Conservation (phyloP, 257 asterid genomes). For the Haberlea rhodopensis region DNA sequence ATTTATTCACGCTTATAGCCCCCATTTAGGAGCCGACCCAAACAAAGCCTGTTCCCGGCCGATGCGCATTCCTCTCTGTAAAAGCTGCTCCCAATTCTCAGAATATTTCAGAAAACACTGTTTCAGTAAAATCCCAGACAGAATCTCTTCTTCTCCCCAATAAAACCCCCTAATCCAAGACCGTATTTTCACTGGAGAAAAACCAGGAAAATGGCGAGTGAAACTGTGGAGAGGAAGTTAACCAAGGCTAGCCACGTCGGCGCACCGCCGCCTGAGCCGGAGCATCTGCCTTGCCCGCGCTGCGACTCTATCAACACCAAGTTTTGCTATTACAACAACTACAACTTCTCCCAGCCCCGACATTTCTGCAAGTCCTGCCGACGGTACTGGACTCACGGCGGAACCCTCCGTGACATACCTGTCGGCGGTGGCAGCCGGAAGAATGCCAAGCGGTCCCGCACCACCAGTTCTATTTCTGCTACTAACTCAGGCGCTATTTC, state of each 20-base stretch:
- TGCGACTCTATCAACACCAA: constrained; percentile 92
- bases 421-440: constrained; percentile 92
- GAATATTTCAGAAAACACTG: constrained; percentile 37
- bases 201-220: constrained; percentile 46
- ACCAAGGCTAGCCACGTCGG: constrained; percentile 44
- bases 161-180: constrained; percentile 29
- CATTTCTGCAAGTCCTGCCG: constrained; percentile 96
- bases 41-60: constrained; percentile 57
- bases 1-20: constrained; percentile 23
- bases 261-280: constrained; percentile 78
- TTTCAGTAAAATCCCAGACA: constrained; percentile 33
- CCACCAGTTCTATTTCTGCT: constrained; percentile 9
- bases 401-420: constrained; percentile 89
- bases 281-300: constrained; percentile 92
- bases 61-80: constrained; percentile 42
- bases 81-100: constrained; percentile 60
- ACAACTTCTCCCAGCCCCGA: constrained; percentile 90
- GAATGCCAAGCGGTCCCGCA: constrained; percentile 83
- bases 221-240: constrained; percentile 36
- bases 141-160: constrained; percentile 39
- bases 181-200: not conserved
- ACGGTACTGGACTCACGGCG: constrained; percentile 98
- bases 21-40: constrained; percentile 43
- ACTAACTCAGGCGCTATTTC: constrained; percentile 1
- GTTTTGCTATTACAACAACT: constrained; percentile 95